Evolutionary conservation across 2,329 filamentous ascomycete genomes (phyloP).

Genomic region (Penicillium sp.): DNA sequence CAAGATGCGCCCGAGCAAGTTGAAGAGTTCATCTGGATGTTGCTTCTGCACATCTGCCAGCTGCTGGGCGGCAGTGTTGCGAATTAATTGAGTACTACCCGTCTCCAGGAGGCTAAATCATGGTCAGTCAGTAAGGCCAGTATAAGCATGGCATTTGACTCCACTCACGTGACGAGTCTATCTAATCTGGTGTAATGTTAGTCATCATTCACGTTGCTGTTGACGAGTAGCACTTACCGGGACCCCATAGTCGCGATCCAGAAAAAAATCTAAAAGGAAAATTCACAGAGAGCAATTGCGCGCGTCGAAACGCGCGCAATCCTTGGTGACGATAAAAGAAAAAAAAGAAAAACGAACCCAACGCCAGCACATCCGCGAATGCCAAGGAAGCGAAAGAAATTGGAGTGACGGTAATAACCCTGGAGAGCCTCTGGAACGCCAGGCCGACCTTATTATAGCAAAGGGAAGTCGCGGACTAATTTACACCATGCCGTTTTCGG

Average conservation of each 20-base stretch:
- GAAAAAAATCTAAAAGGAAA: conserved; percentile 18
- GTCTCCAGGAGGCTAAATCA: conserved; percentile 83
- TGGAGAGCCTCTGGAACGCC: background rate
- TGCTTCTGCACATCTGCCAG: conserved; percentile 97
- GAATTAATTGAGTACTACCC: conserved; percentile 91
- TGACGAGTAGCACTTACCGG: conserved; percentile 35
- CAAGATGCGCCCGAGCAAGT: conserved; percentile 89
- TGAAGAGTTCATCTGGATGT: conserved; percentile 96
- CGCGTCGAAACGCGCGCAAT: conserved; percentile 15
- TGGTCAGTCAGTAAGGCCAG: conserved; percentile 17
- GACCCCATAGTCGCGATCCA: conserved; percentile 41
- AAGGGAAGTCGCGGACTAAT: background rate
- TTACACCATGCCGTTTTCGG: conserved; percentile 31
- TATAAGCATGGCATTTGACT: background rate
- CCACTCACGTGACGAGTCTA: conserved; percentile 80
- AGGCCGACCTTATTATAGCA: background rate
- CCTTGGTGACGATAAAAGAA: conserved; percentile 5
- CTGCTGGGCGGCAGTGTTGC: conserved; percentile 95
- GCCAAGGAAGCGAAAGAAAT: conserved; percentile 28
- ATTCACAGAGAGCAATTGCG: conserved; percentile 9
- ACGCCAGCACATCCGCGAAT: conserved; percentile 1
- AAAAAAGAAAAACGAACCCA: background rate
- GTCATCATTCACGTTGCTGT: conserved; percentile 25
- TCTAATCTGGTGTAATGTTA: conserved; percentile 64
- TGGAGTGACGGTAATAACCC: conserved; percentile 12